phyloP scores from a whole-genome alignment of 495 filamentous ascomycete genomes.

The Cetradonia linearis region DNA sequence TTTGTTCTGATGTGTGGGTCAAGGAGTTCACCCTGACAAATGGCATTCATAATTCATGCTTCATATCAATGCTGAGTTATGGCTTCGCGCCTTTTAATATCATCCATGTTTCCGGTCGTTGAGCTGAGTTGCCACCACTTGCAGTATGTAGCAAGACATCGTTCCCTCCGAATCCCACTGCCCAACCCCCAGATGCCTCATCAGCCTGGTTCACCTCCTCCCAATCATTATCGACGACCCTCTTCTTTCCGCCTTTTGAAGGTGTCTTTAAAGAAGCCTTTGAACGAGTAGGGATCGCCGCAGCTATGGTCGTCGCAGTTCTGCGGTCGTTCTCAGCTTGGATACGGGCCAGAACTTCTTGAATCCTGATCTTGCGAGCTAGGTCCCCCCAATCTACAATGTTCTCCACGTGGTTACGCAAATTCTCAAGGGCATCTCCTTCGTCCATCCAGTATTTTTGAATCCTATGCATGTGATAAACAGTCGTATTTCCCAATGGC shows the following conservation, averaged over 20 bases:
- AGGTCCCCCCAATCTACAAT: neutral
- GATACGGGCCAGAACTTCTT: neutral
- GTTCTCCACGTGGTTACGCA: neutral
- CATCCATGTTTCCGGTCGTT: neutral
- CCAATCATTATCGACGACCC: neutral
- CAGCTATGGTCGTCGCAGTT: neutral
- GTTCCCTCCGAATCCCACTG: neutral
- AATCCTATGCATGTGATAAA: slow-evolving; percentile 1
- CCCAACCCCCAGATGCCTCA: neutral
- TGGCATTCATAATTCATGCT: neutral
- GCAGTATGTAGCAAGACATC: too few species aligned
- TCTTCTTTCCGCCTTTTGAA: neutral
- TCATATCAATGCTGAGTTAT: neutral
- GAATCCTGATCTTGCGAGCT: neutral
- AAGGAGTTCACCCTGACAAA: neutral
- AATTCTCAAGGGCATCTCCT: neutral
- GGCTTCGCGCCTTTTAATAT: neutral
- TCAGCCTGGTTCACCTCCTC: neutral
- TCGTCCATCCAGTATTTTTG: neutral
- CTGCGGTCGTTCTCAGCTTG: neutral
- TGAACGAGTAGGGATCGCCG: too few species aligned
- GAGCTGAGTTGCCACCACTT: neutral
- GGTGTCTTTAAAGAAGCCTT: too few species aligned
- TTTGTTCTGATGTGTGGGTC: neutral
- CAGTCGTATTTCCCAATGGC: neutral